Evolutionary conservation across 495 filamentous ascomycete species (phyloP).

Genomic region (Aspergillus hancockii): DNA sequence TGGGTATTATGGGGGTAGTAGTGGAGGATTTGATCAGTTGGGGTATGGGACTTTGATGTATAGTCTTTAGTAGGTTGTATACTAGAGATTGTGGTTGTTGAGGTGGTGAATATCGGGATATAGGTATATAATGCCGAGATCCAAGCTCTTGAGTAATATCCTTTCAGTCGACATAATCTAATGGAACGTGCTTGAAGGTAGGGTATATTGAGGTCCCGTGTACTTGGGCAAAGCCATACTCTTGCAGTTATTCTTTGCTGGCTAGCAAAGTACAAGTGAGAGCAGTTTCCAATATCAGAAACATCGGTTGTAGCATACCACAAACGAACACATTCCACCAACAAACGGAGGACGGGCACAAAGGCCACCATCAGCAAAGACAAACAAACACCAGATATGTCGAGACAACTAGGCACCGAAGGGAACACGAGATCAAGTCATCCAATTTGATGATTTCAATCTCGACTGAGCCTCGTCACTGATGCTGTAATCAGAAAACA

Average conservation of each 20-base stretch:
- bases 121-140: background rate
- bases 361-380: background rate
- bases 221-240: too few species aligned
- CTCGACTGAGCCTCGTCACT: background rate
- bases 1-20: conserved; percentile 14
- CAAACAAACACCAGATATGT: background rate
- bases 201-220: too few species aligned
- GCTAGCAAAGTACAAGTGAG: too few species aligned
- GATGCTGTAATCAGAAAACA: background rate
- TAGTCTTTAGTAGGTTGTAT: background rate
- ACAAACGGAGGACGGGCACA: background rate
- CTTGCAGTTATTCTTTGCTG: too few species aligned
- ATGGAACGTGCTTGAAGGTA: too few species aligned
- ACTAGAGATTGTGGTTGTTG: background rate
- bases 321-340: too few species aligned
- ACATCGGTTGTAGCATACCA: too few species aligned
- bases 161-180: too few species aligned
- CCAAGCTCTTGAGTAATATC: too few species aligned
- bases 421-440: background rate
- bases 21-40: conserved; percentile 17
- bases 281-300: too few species aligned
- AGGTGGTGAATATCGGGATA: background rate
- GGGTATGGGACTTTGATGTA: conserved; percentile 17
- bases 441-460: background rate
- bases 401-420: background rate